phyloP scores from a whole-genome alignment of 805 yeast species.

The Pichia gijzeniarum region DNA sequence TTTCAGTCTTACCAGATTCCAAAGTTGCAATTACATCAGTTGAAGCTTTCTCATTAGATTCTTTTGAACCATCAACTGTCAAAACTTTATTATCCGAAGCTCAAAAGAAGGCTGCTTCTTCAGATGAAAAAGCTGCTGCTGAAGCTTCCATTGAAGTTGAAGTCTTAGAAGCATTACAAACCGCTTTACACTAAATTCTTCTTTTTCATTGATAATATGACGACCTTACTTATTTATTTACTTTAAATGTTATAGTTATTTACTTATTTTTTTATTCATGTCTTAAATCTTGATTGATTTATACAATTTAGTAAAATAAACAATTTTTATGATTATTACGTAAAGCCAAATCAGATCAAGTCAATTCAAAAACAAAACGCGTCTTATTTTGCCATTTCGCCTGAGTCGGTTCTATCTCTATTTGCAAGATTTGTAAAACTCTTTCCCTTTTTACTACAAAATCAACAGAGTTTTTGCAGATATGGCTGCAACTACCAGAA shows the following conservation, averaged over 20 bases:
- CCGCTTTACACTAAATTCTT: conserved; percentile 38
- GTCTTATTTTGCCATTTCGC: background rate
- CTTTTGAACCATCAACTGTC: conserved; percentile 75
- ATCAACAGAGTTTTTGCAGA: background rate
- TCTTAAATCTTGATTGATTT: conserved; percentile 5
- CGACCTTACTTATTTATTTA: conserved; percentile 4
- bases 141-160: conserved; percentile 95
- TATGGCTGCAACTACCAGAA: background rate
- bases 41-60: conserved; percentile 90
- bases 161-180: conserved; percentile 89
- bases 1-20: conserved; percentile 93
- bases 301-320: conserved; percentile 8
- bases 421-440: background rate
- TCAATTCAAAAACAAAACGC: background rate
- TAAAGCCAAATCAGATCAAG: background rate
- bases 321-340: conserved; percentile 4
- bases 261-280: conserved; percentile 14
- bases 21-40: conserved; percentile 84
- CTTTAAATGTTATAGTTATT: conserved; percentile 10
- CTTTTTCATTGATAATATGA: background rate
- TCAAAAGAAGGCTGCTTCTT: conserved; percentile 77
- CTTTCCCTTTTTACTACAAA: background rate
- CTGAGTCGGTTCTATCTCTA: background rate
- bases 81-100: conserved; percentile 85
- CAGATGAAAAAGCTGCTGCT: conserved; percentile 85